Conservation (phyloP, 1,284 basidiomycete species). For the Fomitopsis betulina region DNA sequence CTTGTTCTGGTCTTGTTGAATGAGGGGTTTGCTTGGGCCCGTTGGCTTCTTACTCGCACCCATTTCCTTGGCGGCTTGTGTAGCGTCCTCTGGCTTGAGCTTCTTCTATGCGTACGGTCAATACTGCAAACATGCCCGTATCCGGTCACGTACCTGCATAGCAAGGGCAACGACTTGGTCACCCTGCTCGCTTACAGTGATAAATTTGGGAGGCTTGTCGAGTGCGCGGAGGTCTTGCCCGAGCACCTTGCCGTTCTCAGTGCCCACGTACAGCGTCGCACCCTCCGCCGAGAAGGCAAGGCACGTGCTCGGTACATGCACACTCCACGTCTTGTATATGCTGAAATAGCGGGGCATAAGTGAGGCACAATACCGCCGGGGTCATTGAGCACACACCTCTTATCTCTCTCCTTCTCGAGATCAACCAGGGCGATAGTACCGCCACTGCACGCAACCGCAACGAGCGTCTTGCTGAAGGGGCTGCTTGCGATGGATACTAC, state of each 20-base stretch:
- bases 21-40: slow-evolving; percentile 15
- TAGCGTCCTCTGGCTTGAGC: slow-evolving; percentile 18
- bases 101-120: slow-evolving; percentile 19
- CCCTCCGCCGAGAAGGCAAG: slow-evolving; percentile 66
- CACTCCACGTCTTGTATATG: not conserved
- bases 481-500: slow-evolving; percentile 55
- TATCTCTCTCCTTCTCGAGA: slow-evolving; percentile 68
- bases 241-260: slow-evolving; percentile 55
- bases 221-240: slow-evolving; percentile 57
- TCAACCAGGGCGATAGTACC: slow-evolving; percentile 58
- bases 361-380: too few species aligned
- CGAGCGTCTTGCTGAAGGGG: slow-evolving; percentile 68
- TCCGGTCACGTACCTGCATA: slow-evolving; percentile 43
- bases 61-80: slow-evolving; percentile 9
- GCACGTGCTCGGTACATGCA: slow-evolving; percentile 50
- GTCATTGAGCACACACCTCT: slow-evolving; percentile 16
- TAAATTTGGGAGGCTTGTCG: slow-evolving; percentile 53
- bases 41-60: slow-evolving; percentile 1
- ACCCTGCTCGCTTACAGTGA: slow-evolving; percentile 44
- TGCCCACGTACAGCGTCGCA: slow-evolving; percentile 58
- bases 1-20: slow-evolving; percentile 23
- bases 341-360: not conserved
- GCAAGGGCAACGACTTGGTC: slow-evolving; percentile 46
- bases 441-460: slow-evolving; percentile 49
- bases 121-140: not conserved